phyloP scores from a whole-genome alignment of 75 land plant genomes.

The Picea sitchensis region DNA sequence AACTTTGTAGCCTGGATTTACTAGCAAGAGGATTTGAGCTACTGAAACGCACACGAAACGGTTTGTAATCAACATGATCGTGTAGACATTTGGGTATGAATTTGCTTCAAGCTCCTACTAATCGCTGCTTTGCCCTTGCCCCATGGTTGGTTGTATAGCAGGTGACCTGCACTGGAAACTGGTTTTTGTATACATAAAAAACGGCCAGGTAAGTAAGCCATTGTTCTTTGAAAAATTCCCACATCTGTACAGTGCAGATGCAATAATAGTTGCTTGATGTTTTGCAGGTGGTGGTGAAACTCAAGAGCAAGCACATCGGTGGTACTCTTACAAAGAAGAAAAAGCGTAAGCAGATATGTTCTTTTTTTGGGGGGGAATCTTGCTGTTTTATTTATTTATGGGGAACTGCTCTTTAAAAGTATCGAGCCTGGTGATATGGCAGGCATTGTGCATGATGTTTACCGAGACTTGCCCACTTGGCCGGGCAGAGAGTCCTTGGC shows the following conservation, averaged over 20 bases:
- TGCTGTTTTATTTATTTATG: neutral
- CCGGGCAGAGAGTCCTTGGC: conserved; percentile 30
- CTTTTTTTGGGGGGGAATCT: conserved; percentile 3
- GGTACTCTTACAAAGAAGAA: conserved; percentile 90
- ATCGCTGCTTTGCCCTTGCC: neutral
- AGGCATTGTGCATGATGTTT: conserved; percentile 70
- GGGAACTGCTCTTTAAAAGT: neutral
- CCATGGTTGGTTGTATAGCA: conserved; percentile 11
- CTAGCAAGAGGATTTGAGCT: conserved; percentile 75
- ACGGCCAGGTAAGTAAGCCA: conserved; percentile 56
- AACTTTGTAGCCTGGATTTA: conserved; percentile 61
- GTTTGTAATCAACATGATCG: conserved; percentile 20
- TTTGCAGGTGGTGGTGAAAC: conserved; percentile 74
- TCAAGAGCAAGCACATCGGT: conserved; percentile 82
- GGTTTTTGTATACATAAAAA: conserved; percentile 76
- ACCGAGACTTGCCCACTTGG: conserved; percentile 52
- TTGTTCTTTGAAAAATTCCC: too few relatives aligned
- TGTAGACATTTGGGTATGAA: neutral
- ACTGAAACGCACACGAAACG: conserved; percentile 86
- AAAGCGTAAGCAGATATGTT: conserved; percentile 57
- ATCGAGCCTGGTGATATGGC: conserved; percentile 6
- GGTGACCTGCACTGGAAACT: conserved; percentile 92
- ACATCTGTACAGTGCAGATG: too few relatives aligned
- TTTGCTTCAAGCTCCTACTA: neutral
- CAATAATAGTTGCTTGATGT: too few relatives aligned